Evolutionary conservation across 805 yeast genomes (phyloP).

Genomic region (Wickerhamomyces chaumierensis): DNA sequence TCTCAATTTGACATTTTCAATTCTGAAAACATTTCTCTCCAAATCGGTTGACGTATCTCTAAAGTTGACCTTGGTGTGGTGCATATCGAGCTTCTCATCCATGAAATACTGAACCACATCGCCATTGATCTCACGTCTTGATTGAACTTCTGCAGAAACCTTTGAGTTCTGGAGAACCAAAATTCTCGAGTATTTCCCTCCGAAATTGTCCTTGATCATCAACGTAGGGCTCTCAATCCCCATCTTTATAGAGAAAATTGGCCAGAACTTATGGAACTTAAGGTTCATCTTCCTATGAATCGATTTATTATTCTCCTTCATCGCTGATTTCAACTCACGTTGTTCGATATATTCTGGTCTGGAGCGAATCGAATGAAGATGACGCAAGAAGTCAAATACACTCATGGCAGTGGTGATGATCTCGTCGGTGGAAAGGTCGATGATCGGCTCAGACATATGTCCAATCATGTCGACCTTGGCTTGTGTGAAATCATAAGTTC

Average conservation of each 20-base stretch:
- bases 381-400: conserved; percentile 12
- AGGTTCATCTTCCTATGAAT: conserved; percentile 5
- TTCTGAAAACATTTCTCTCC: conserved; percentile 3
- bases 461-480: conserved; percentile 26
- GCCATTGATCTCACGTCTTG: conserved; percentile 8
- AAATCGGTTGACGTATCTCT: conserved; percentile 8
- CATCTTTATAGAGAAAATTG: conserved; percentile 23
- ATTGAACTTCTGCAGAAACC: conserved; percentile 10
- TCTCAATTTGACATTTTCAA: conserved; percentile 9
- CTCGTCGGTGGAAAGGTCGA: conserved; percentile 32
- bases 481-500: conserved; percentile 12
- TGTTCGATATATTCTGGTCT: not conserved
- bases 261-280: conserved; percentile 18
- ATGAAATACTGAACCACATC: conserved; percentile 11
- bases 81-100: conserved; percentile 7
- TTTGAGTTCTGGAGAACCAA: conserved; percentile 19
- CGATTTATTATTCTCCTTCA: not conserved
- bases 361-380: conserved; percentile 1
- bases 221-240: conserved; percentile 29
- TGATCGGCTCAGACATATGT: conserved; percentile 30
- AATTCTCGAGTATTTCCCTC: conserved; percentile 20
- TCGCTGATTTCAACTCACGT: not conserved
- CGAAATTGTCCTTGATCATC: conserved; percentile 21
- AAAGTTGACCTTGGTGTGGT: conserved; percentile 8
- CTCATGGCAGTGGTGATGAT: conserved; percentile 22